phyloP scores from a whole-genome alignment of 371 early-diverging fungal species.

The Syncephalis plumigaleata region DNA sequence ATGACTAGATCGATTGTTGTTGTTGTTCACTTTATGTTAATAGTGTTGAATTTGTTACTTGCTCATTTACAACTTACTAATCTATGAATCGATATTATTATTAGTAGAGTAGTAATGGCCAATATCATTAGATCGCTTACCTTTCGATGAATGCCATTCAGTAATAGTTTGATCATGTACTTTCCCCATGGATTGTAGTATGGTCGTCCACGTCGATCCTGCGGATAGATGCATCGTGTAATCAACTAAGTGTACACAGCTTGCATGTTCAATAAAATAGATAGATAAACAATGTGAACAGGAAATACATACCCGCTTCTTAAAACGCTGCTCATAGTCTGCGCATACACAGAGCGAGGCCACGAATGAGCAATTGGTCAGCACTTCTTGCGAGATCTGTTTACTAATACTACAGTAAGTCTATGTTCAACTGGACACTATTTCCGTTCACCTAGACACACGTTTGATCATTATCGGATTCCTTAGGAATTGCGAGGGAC shows the following conservation, averaged over 20 bases:
- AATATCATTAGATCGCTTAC: conserved; percentile 21
- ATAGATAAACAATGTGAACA: too few species aligned
- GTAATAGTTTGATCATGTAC: conserved; percentile 64
- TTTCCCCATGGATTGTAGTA: conserved; percentile 74
- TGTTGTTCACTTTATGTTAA: background rate
- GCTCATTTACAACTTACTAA: background rate
- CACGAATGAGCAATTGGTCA: conserved; percentile 89
- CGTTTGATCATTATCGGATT: conserved; percentile 40
- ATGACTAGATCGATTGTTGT: conserved; percentile 44
- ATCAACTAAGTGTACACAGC: conserved; percentile 29
- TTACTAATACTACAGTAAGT: conserved; percentile 9
- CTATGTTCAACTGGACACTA: too few species aligned
- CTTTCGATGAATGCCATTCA: conserved; percentile 73
- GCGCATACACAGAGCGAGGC: conserved; percentile 78
- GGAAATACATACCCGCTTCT: conserved; percentile 40
- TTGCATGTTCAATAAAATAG: background rate
- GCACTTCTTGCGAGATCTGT: conserved; percentile 58
- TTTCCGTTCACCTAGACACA: conserved; percentile 47
- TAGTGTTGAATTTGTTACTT: background rate
- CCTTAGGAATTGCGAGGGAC: conserved; percentile 52
- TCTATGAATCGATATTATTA: background rate
- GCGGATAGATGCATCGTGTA: conserved; percentile 74
- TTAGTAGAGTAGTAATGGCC: background rate
- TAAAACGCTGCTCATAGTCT: conserved; percentile 58
- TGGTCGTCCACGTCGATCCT: conserved; percentile 49